Conservation (phyloP, 176 grass and related monocot species). For the Carex myosuroides region DNA sequence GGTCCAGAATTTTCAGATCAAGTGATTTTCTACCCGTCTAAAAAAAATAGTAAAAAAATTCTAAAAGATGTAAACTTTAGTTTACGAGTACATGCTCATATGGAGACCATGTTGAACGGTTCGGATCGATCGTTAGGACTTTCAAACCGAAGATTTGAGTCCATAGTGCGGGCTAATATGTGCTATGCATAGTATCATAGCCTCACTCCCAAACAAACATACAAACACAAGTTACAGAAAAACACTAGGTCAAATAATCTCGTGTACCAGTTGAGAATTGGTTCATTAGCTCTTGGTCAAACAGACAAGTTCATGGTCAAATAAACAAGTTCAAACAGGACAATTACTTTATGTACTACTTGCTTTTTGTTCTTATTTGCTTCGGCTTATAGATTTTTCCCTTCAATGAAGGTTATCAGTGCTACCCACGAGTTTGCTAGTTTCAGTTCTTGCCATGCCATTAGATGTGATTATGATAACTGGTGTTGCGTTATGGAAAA, state of each 20-base stretch:
- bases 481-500: conserved; percentile 70
- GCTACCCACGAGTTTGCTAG: conserved; percentile 44
- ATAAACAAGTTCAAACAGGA: neutral
- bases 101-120: too few species aligned
- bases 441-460: conserved; percentile 43
- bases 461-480: conserved; percentile 67
- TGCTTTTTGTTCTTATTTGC: neutral
- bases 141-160: too few species aligned
- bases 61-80: too few species aligned
- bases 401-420: conserved; percentile 40
- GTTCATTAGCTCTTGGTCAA: neutral
- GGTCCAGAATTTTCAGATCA: too few species aligned
- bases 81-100: too few species aligned
- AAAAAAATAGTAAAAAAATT: too few species aligned
- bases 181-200: too few species aligned
- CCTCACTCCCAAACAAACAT: neutral
- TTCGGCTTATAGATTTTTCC: neutral
- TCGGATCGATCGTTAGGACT: too few species aligned
- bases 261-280: neutral
- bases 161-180: too few species aligned
- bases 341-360: neutral
- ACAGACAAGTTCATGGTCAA: neutral
- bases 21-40: too few species aligned
- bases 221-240: neutral
- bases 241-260: neutral